Evolutionary conservation across 108 stramenopile species (phyloP).

Genomic region (Pseudonitzschia delicatissima): DNA sequence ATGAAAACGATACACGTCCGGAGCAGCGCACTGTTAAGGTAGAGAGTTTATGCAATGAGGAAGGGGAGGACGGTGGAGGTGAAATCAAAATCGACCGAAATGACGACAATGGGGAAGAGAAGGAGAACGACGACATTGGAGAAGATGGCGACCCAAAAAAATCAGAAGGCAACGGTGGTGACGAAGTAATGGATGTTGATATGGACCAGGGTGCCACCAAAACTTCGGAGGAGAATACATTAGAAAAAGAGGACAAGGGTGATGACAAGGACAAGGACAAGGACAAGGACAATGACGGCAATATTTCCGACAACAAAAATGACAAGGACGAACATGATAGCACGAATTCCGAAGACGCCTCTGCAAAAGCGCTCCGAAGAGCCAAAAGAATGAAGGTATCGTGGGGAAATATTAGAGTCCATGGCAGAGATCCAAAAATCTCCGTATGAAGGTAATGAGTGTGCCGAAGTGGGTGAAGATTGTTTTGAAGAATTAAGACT

Average conservation of each 20-base stretch:
- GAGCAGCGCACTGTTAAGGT: not conserved
- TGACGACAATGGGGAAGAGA: not conserved
- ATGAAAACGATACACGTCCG: not conserved
- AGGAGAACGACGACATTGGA: not conserved
- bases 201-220: too few relatives aligned
- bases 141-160: not conserved
- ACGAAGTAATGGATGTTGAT: too few relatives aligned
- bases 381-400: not conserved
- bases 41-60: too few relatives aligned
- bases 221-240: too few relatives aligned
- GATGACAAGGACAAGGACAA: not conserved
- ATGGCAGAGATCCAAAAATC: constrained; percentile 21
- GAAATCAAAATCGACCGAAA: too few relatives aligned
- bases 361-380: not conserved
- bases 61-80: too few relatives aligned
- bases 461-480: constrained; percentile 29
- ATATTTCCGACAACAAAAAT: not conserved
- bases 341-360: not conserved
- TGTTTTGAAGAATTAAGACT: constrained; percentile 21
- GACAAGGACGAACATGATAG: not conserved
- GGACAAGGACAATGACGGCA: not conserved
- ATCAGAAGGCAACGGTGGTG: not conserved
- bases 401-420: not conserved
- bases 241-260: not conserved
- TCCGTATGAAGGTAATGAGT: constrained; percentile 28